Percentiles rank a stretch among this genome's conserved stretches.
Evolutionary conservation across 192 early-diverging fungal species (phyloP).

Genomic region (Coemansia sp.): DNA sequence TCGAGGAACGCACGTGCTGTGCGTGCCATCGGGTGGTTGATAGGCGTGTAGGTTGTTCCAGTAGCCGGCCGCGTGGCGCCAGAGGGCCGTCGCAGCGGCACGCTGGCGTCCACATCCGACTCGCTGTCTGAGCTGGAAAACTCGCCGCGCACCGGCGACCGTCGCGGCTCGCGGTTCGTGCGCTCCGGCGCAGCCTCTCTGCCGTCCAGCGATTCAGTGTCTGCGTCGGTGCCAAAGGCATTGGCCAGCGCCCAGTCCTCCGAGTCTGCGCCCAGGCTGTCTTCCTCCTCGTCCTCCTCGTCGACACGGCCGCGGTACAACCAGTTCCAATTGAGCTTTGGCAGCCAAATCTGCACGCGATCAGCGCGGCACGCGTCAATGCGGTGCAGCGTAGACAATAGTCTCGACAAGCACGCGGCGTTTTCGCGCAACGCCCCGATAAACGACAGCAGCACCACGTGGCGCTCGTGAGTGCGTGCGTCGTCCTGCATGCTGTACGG

Average conservation of each 20-base stretch:
- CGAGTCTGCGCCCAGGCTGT: constrained; percentile 8
- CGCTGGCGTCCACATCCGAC: neutral
- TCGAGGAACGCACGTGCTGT: constrained; percentile 10
- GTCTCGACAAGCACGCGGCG: constrained; percentile 17
- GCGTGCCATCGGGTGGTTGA: constrained; percentile 18
- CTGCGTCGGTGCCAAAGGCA: constrained; percentile 11
- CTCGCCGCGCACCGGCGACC: no score
- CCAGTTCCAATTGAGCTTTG: constrained; percentile 34
- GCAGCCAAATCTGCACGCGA: constrained; percentile 35
- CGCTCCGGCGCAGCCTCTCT: neutral
- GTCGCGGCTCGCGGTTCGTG: no score
- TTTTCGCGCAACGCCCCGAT: constrained; percentile 41
- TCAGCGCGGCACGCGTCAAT: constrained; percentile 17
- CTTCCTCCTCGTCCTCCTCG: constrained; percentile 26
- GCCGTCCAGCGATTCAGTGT: constrained; percentile 2
- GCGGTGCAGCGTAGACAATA: constrained; percentile 20
- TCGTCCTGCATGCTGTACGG: constrained; percentile 21
- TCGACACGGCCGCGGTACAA: constrained; percentile 17
- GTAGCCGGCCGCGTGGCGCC: neutral
- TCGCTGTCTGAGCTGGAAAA: neutral
- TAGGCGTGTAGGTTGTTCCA: constrained; percentile 9
- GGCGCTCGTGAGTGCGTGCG: constrained; percentile 13
- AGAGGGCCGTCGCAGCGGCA: neutral
- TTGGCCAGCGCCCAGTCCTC: constrained; percentile 33
- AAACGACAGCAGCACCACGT: constrained; percentile 38